These are phyloP conservation scores for Penicillium sp. DNA, from an alignment of 2,329 filamentous ascomycete species.

Conservation along the genomic window DNA sequence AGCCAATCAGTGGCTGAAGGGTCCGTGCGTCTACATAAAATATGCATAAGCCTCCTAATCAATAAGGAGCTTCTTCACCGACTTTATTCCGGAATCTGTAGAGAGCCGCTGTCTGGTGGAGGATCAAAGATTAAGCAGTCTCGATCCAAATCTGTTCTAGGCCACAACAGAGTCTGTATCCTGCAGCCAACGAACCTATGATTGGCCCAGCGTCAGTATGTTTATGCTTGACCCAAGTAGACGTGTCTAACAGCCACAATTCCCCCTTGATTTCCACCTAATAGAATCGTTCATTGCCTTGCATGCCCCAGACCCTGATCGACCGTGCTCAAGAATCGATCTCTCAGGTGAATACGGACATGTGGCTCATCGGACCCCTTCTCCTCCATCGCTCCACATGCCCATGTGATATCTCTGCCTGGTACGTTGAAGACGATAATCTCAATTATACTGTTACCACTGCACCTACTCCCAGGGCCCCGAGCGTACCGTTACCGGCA, in stretches of 20 bases:
- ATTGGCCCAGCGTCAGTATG: background rate
- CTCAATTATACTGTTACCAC: background rate
- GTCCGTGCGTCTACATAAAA: background rate
- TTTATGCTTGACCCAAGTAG: background rate
- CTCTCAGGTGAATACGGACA: background rate
- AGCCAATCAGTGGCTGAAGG: background rate
- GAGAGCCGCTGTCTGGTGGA: background rate
- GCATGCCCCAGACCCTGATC: background rate
- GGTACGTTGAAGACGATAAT: constrained; percentile 1
- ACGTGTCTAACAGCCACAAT: background rate
- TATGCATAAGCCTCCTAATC: background rate
- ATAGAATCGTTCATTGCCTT: background rate
- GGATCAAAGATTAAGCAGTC: background rate
- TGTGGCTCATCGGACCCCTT: background rate
- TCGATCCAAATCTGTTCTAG: background rate
- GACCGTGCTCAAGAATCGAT: background rate
- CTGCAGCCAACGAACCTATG: background rate
- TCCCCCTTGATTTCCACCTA: background rate
- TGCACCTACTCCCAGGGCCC: background rate
- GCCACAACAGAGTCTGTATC: background rate
- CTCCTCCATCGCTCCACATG: background rate
- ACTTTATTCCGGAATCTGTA: background rate
- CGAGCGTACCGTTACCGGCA: background rate
- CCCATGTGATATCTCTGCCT: background rate
- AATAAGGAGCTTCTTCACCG: background rate